phyloP scores from a whole-genome alignment of 2,329 filamentous ascomycete genomes.

The Fusarium mangiferae region DNA sequence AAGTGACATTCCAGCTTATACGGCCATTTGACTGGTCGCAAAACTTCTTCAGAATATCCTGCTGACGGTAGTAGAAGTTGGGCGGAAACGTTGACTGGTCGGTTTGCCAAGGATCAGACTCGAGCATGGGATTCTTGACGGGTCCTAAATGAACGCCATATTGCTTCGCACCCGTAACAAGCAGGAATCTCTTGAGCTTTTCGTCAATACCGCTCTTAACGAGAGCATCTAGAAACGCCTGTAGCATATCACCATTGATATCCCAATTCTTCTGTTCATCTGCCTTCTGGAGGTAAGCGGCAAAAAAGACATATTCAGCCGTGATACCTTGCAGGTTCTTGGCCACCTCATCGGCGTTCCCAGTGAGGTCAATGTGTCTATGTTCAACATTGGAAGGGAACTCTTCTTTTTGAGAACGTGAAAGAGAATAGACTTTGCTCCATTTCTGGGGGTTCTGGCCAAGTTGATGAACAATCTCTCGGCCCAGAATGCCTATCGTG shows the following conservation, averaged over 20 bases:
- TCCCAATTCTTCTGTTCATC: conserved; percentile 1
- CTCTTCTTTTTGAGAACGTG: conserved; percentile 7
- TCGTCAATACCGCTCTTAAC: neutral
- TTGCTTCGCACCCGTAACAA: conserved; percentile 5
- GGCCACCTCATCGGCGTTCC: neutral
- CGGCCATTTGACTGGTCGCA: neutral
- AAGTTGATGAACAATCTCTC: conserved; percentile 4
- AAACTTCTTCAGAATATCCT: neutral
- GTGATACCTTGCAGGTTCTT: neutral
- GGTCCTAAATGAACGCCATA: conserved; percentile 12
- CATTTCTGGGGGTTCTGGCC: neutral
- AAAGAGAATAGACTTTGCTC: conserved; percentile 6
- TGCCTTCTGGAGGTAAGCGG: conserved; percentile 4
- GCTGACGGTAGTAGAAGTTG: conserved; percentile 21
- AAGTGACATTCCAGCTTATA: conserved; percentile 1
- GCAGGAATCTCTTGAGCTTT: neutral
- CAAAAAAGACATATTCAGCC: conserved; percentile 14
- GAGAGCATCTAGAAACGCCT: neutral
- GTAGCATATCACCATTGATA: conserved; percentile 14
- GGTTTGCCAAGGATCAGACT: conserved; percentile 5
- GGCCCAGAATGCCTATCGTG: conserved; percentile 1
- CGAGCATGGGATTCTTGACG: conserved; percentile 4
- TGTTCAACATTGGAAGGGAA: conserved; percentile 13
- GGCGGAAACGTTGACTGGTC: conserved; percentile 8
- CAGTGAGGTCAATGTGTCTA: conserved; percentile 7